Percentiles rank a stretch among this genome's conserved stretches.
Conservation (phyloP, 768 basidiomycete species). For the Piloderma croceum region DNA sequence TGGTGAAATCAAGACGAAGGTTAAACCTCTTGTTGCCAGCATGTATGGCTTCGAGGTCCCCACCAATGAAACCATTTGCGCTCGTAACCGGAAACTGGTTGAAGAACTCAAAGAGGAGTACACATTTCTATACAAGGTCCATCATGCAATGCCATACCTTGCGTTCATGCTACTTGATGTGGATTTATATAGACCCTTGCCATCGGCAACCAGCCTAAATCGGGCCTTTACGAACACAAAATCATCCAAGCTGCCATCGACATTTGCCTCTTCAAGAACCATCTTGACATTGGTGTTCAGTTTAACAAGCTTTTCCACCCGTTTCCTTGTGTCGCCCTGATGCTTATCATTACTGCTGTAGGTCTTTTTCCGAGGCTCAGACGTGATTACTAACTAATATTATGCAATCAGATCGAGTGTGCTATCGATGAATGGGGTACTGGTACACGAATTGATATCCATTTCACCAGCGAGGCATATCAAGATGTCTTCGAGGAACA, state of each 20-base stretch:
- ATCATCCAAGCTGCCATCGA: slow-evolving; percentile 18
- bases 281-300: slow-evolving; percentile 15
- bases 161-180: too few species aligned
- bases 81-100: slow-evolving; percentile 6
- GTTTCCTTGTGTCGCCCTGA: slow-evolving; percentile 11
- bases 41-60: slow-evolving; percentile 12
- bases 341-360: slow-evolving; percentile 4
- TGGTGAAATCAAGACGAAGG: too few species aligned
- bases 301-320: slow-evolving; percentile 12
- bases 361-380: background rate
- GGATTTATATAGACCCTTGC: too few species aligned
- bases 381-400: background rate
- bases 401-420: background rate
- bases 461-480: background rate
- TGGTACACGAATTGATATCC: background rate
- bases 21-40: slow-evolving; percentile 10
- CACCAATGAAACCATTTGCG: slow-evolving; percentile 10
- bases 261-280: slow-evolving; percentile 16
- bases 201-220: too few species aligned
- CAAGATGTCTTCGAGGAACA: background rate
- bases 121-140: too few species aligned
- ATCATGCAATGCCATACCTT: too few species aligned
- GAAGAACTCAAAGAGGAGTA: too few species aligned
- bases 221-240: slow-evolving; percentile 7
- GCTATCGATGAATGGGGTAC: background rate